A percentile compares a stretch with the other conserved stretches of the same genome.
phyloP scores from a whole-genome alignment of 495 filamentous ascomycete species.

The Daldinia childiae region DNA sequence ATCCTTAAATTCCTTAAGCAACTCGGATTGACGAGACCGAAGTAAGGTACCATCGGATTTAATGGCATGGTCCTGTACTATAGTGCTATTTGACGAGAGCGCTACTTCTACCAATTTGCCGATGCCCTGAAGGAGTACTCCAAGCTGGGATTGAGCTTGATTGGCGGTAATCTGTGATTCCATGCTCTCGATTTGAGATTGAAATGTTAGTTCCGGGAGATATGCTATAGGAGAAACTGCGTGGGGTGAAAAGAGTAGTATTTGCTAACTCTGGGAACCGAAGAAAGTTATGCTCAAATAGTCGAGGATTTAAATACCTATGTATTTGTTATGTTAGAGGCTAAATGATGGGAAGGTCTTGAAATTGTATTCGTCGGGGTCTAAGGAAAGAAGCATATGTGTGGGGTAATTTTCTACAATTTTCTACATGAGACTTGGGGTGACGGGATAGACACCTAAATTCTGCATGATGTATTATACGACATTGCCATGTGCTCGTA shows the following conservation, averaged over 20 bases:
- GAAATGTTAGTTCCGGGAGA: neutral
- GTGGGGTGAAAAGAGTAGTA: neutral
- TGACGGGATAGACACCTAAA: neutral
- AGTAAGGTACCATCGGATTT: neutral
- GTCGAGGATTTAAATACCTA: too few species aligned
- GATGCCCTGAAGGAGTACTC: conserved; percentile 13
- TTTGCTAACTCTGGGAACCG: neutral
- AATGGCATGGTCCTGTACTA: neutral
- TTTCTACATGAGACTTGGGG: neutral
- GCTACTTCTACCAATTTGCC: conserved; percentile 21
- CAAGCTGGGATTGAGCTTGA: conserved; percentile 10
- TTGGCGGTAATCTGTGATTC: neutral
- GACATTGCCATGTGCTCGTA: neutral
- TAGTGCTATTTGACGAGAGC: neutral
- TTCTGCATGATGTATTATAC: neutral
- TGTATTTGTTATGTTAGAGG: too few species aligned
- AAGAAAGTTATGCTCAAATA: too few species aligned
- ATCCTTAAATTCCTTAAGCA: conserved; percentile 26
- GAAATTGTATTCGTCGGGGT: neutral
- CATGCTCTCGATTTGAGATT: neutral
- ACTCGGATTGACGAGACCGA: conserved; percentile 3
- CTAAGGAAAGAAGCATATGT: neutral
- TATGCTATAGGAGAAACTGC: neutral
- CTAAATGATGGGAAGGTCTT: too few species aligned
- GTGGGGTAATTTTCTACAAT: neutral